phyloP scores from a whole-genome alignment of 495 filamentous ascomycete species.

The Penicillium canariense region DNA sequence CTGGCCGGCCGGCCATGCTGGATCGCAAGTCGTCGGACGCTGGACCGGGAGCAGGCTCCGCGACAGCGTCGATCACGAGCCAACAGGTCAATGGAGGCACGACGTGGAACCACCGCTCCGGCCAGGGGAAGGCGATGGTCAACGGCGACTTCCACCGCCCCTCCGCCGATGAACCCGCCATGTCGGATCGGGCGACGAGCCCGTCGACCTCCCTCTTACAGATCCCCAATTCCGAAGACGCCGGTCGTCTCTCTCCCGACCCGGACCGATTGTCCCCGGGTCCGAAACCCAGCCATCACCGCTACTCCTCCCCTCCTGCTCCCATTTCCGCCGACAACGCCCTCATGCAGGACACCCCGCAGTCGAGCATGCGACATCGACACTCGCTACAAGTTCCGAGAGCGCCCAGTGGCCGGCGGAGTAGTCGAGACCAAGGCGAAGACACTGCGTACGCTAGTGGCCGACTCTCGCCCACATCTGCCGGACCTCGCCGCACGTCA shows the following conservation, averaged over 20 bases:
- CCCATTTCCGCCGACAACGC: constrained; percentile 41
- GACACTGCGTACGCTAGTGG: constrained; percentile 70
- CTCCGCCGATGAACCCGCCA: constrained; percentile 33
- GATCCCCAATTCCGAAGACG: constrained; percentile 35
- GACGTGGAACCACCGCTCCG: constrained; percentile 21
- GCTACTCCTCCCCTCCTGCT: constrained; percentile 75
- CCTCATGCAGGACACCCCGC: constrained; percentile 42
- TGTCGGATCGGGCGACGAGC: constrained; percentile 29
- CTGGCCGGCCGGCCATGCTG: constrained; percentile 37
- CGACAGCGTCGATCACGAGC: constrained; percentile 25
- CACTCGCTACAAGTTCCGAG: constrained; percentile 87
- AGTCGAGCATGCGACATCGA: constrained; percentile 66
- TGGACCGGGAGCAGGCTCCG: constrained; percentile 32
- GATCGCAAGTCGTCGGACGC: constrained; percentile 37
- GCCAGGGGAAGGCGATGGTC: constrained; percentile 35
- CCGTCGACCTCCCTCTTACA: constrained; percentile 32
- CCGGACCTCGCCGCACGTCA: constrained; percentile 70
- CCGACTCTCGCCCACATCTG: constrained; percentile 76
- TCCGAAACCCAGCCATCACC: constrained; percentile 51
- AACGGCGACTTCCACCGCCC: constrained; percentile 42
- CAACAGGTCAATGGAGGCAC: constrained; percentile 40
- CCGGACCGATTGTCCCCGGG: constrained; percentile 38
- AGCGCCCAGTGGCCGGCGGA: constrained; percentile 48
- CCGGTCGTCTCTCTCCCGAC: constrained; percentile 40
- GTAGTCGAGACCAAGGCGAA: constrained; percentile 56